These are phyloP conservation scores for Alternaria ethzedia DNA, from an alignment of 2,329 filamentous ascomycete species.

Conservation along the genomic window DNA sequence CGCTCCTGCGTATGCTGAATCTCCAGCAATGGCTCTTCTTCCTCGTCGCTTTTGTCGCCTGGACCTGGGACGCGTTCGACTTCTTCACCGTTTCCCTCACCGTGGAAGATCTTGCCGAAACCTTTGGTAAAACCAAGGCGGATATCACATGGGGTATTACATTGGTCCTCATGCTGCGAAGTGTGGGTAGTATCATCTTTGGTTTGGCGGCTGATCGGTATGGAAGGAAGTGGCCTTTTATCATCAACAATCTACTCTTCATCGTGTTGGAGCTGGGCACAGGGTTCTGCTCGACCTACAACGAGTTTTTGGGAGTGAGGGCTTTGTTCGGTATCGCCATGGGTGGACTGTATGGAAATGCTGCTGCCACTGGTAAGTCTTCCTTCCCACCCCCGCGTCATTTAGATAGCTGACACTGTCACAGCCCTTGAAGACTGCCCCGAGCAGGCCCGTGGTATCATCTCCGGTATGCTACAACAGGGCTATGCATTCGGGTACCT, in stretches of 20 bases:
- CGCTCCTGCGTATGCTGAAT: conserved; percentile 58
- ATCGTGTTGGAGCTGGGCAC: conserved; percentile 66
- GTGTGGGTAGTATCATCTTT: conserved; percentile 64
- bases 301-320: conserved; percentile 64
- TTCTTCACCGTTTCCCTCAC: conserved; percentile 68
- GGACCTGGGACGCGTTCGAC: conserved; percentile 61
- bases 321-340: conserved; percentile 69
- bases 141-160: conserved; percentile 66
- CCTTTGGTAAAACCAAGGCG: conserved; percentile 61
- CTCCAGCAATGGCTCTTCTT: conserved; percentile 67
- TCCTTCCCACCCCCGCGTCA: not conserved
- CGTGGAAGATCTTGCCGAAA: conserved; percentile 59
- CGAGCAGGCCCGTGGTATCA: conserved; percentile 62
- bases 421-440: conserved; percentile 67
- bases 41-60: conserved; percentile 55
- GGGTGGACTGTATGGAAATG: conserved; percentile 68
- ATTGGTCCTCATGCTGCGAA: conserved; percentile 63
- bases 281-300: conserved; percentile 64
- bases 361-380: conserved; percentile 59
- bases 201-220: conserved; percentile 61
- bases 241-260: conserved; percentile 67
- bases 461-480: conserved; percentile 68
- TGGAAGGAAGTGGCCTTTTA: conserved; percentile 63
- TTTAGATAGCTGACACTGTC: not conserved
- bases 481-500: conserved; percentile 70